Conservation (phyloP, 2,329 filamentous ascomycete genomes). For the Clathrospora elynae region DNA sequence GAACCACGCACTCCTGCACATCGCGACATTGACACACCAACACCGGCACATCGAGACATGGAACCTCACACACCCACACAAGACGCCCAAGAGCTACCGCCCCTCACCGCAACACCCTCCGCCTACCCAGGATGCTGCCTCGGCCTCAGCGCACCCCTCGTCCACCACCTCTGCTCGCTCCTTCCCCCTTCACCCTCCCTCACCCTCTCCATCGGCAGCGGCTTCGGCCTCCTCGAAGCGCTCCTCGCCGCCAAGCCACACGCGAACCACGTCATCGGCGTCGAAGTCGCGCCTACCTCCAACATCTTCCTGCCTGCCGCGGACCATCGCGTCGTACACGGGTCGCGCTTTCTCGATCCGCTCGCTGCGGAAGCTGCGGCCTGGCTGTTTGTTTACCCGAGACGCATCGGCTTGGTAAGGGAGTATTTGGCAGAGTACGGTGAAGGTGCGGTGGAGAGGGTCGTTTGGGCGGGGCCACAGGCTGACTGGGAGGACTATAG, state of each 20-base stretch:
- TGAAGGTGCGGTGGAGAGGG: slow-evolving; percentile 33
- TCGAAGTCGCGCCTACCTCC: slow-evolving; percentile 55
- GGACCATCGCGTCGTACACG: slow-evolving; percentile 51
- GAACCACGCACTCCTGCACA: no score
- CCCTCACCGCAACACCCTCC: slow-evolving; percentile 24
- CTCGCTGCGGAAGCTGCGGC: slow-evolving; percentile 50
- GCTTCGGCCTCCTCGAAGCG: slow-evolving; percentile 58
- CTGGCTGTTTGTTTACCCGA: slow-evolving; percentile 62
- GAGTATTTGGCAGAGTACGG: slow-evolving; percentile 52
- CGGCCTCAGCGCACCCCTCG: slow-evolving; percentile 40
- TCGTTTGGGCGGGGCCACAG: slow-evolving; percentile 53
- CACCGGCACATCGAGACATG: no score
- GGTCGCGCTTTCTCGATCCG: slow-evolving; percentile 52
- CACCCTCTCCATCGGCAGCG: slow-evolving; percentile 56
- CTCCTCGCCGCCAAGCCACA: slow-evolving; percentile 38
- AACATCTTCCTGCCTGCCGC: slow-evolving; percentile 54
- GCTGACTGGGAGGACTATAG: slow-evolving; percentile 51
- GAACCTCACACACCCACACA: neutral
- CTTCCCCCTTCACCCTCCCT: slow-evolving; percentile 32
- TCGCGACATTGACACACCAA: no score
- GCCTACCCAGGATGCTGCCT: slow-evolving; percentile 46
- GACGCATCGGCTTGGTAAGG: slow-evolving; percentile 52
- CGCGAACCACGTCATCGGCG: slow-evolving; percentile 49
- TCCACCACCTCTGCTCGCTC: slow-evolving; percentile 30
- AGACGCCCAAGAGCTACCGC: slow-evolving; percentile 13